Evolutionary conservation across 176 grass and related monocot genomes (phyloP).

Genomic region (Eragrostis nindensis): DNA sequence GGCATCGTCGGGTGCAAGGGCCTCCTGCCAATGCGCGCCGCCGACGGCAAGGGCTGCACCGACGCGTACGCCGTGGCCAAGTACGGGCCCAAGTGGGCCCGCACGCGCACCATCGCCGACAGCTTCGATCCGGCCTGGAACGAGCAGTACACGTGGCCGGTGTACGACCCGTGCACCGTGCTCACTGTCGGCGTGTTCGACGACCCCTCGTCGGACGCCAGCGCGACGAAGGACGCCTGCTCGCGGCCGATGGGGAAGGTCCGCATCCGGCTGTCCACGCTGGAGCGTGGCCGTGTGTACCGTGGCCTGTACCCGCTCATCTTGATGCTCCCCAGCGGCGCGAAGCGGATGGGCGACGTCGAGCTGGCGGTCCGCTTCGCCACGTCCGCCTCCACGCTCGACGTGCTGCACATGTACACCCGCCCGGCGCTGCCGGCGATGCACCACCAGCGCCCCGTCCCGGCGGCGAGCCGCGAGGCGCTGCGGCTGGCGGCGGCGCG

Average conservation of each 20-base stretch:
- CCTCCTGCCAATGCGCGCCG: constrained; percentile 79
- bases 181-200: constrained; percentile 91
- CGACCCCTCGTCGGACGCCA: constrained; percentile 42
- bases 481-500: constrained; percentile 69
- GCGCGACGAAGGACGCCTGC: constrained; percentile 40
- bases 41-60: constrained; percentile 79
- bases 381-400: constrained; percentile 45
- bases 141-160: constrained; percentile 97
- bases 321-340: constrained; percentile 72
- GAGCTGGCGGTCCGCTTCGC: constrained; percentile 90
- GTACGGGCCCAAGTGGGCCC: constrained; percentile 93
- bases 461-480: constrained; percentile 43
- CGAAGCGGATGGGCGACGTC: constrained; percentile 85
- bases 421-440: constrained; percentile 64
- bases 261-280: constrained; percentile 75
- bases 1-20: constrained; percentile 77
- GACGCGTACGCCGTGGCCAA: constrained; percentile 85
- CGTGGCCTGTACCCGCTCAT: constrained; percentile 77
- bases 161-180: constrained; percentile 91
- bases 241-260: constrained; percentile 82
- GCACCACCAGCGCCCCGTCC: constrained; percentile 71
- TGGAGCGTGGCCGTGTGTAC: constrained; percentile 69
- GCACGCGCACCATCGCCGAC: constrained; percentile 83
- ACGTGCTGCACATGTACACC: constrained; percentile 72
- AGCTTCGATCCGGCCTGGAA: constrained; percentile 92